phyloP scores from a whole-genome alignment of 495 filamentous ascomycete genomes.

The Penicillium angulare region DNA sequence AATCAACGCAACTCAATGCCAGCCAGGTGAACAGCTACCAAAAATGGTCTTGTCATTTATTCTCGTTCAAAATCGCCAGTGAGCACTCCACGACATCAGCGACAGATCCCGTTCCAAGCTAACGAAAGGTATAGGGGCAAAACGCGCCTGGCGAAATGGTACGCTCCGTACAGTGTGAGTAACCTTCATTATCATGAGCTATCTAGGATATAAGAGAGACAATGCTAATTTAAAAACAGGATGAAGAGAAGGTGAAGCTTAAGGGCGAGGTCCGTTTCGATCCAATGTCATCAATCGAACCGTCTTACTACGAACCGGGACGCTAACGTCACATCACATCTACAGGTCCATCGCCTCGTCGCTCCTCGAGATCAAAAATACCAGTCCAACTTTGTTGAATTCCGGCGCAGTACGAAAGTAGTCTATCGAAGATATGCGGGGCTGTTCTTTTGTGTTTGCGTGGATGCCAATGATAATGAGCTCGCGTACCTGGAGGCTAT shows the following conservation, averaged over 20 bases:
- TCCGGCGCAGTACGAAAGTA: constrained; percentile 76
- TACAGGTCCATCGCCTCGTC: constrained; percentile 89
- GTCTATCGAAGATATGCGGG: constrained; percentile 97
- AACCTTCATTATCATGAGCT: too few relatives aligned
- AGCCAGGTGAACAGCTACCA: constrained; percentile 16
- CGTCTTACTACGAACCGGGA: background rate
- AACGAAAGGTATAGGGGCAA: constrained; percentile 70
- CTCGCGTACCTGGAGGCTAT: constrained; percentile 96
- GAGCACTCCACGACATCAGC: too few relatives aligned
- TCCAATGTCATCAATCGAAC: constrained; percentile 2
- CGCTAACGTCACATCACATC: constrained; percentile 1
- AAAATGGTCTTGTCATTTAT: constrained; percentile 90
- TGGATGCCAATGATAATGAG: constrained; percentile 99
- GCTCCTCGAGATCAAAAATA: constrained; percentile 98
- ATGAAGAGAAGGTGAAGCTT: constrained; percentile 94
- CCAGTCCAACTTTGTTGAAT: constrained; percentile 98
- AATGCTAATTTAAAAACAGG: constrained; percentile 38
- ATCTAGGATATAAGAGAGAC: background rate
- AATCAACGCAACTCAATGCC: constrained; percentile 19
- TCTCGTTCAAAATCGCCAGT: constrained; percentile 96
- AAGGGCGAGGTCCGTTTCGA: constrained; percentile 70
- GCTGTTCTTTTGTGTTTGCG: constrained; percentile 97
- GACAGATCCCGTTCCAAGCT: constrained; percentile 8
- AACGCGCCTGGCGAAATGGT: constrained; percentile 98
- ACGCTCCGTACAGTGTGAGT: constrained; percentile 85